Percentiles rank a stretch among this genome's conserved stretches.
phyloP scores from a whole-genome alignment of 257 asterid genomes.

The Solanum virginianum region DNA sequence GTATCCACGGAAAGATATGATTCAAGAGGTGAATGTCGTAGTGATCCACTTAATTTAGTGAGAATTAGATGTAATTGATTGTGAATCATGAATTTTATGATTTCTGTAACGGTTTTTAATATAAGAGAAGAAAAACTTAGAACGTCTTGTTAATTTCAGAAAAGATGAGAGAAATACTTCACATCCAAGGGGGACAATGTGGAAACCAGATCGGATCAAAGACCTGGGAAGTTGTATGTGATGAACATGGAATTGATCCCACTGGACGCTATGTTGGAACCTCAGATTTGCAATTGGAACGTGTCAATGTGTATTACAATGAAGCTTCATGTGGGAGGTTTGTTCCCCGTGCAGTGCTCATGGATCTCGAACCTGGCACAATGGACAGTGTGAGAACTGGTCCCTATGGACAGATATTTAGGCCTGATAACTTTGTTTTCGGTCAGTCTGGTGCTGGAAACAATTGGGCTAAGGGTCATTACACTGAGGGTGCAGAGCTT shows the following conservation, averaged over 20 bases:
- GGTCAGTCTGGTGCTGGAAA: conserved; percentile 90
- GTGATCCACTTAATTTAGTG: neutral
- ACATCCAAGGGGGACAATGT: conserved; percentile 80
- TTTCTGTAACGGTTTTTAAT: neutral
- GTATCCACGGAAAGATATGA: neutral
- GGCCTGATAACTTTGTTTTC: conserved; percentile 77
- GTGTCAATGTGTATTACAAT: conserved; percentile 78
- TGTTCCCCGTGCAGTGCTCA: conserved; percentile 91
- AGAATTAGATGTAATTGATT: neutral
- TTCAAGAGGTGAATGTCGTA: neutral
- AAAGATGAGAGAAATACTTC: conserved; percentile 90
- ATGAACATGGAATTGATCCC: conserved; percentile 82
- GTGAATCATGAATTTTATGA: neutral
- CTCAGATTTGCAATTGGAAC: conserved; percentile 80
- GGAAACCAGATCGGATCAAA: conserved; percentile 92
- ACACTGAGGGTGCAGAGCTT: conserved; percentile 87
- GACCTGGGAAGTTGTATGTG: conserved; percentile 92
- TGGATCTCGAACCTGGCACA: conserved; percentile 95
- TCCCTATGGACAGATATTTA: conserved; percentile 72
- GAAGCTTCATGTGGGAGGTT: conserved; percentile 90
- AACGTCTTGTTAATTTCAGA: conserved; percentile 11
- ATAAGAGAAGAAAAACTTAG: neutral
- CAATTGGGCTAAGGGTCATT: conserved; percentile 84
- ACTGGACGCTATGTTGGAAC: conserved; percentile 76
- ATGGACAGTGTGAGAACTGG: conserved; percentile 94